Conservation (phyloP, 495 filamentous ascomycete species). For the Podospora fimiseda region DNA sequence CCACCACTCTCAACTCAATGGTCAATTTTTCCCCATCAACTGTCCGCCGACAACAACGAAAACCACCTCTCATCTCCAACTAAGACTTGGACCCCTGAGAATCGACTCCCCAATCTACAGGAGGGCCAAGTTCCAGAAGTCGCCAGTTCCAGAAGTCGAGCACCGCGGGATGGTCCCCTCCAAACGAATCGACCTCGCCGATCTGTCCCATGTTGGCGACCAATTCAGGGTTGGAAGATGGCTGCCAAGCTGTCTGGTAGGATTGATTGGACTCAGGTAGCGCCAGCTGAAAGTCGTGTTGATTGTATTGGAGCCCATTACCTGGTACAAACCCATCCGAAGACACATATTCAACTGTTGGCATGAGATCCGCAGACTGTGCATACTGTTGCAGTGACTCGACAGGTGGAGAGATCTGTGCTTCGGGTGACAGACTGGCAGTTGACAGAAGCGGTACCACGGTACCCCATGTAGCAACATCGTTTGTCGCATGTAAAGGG, state of each 20-base stretch:
- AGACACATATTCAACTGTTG: neutral
- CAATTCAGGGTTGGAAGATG: neutral
- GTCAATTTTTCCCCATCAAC: no score
- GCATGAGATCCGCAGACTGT: neutral
- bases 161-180: slow-evolving; percentile 10
- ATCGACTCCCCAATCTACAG: slow-evolving; percentile 14
- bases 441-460: neutral
- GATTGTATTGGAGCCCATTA: neutral
- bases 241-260: slow-evolving; percentile 15
- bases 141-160: slow-evolving; percentile 26
- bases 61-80: neutral
- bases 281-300: neutral
- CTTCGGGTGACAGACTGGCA: neutral
- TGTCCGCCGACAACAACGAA: no score
- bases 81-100: neutral
- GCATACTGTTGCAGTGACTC: neutral
- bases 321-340: slow-evolving; percentile 1
- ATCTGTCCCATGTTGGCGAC: slow-evolving; percentile 2
- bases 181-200: slow-evolving; percentile 3
- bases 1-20: no score
- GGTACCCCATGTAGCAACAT: neutral
- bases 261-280: neutral
- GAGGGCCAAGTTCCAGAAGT: slow-evolving; percentile 18
- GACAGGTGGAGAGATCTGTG: neutral
- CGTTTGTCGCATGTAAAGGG: neutral